A percentile compares a stretch with the other conserved stretches of the same genome.
Conservation (phyloP, 2,329 filamentous ascomycete species). For the Fusarium sp. region DNA sequence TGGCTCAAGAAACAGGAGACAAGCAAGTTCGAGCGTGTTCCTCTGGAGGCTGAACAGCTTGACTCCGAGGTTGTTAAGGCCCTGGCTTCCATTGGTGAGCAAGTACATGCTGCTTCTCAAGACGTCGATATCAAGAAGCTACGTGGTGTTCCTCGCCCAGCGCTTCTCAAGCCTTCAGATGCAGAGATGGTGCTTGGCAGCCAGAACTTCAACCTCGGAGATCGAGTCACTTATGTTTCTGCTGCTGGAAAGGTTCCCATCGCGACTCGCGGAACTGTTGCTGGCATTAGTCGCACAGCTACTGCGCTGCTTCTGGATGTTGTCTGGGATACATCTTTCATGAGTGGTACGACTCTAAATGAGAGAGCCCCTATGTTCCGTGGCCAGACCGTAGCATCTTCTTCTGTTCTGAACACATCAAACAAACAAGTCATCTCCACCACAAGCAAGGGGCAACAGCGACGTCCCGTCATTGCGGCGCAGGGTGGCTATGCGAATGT, state of each 20-base stretch:
- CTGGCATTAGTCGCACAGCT: slow-evolving; percentile 90
- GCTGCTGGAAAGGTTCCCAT: slow-evolving; percentile 96
- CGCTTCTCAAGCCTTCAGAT: slow-evolving; percentile 91
- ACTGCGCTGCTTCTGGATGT: slow-evolving; percentile 87
- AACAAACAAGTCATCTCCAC: slow-evolving; percentile 83
- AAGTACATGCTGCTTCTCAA: slow-evolving; percentile 64
- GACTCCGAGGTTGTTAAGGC: slow-evolving; percentile 89
- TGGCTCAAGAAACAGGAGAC: slow-evolving; percentile 95
- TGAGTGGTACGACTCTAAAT: slow-evolving; percentile 94
- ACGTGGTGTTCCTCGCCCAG: slow-evolving; percentile 84
- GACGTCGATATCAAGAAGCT: slow-evolving; percentile 75
- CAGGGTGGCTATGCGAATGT: slow-evolving; percentile 66
- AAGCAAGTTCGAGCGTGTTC: slow-evolving; percentile 94
- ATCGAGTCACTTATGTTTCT: slow-evolving; percentile 92
- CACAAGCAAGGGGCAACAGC: slow-evolving; percentile 65
- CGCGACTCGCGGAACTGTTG: slow-evolving; percentile 90
- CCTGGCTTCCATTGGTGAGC: slow-evolving; percentile 82
- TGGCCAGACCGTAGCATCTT: slow-evolving; percentile 88
- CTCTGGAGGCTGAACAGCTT: slow-evolving; percentile 94
- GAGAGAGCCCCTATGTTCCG: slow-evolving; percentile 93
- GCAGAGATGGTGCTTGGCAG: slow-evolving; percentile 92
- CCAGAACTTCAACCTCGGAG: slow-evolving; percentile 86
- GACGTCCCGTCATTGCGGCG: slow-evolving; percentile 63
- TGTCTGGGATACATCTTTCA: slow-evolving; percentile 94
- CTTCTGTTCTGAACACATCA: slow-evolving; percentile 89